These are phyloP conservation scores for Yamadazyma atlantica DNA, from an alignment of 1,139 yeast genomes.

Conservation along the genomic window DNA sequence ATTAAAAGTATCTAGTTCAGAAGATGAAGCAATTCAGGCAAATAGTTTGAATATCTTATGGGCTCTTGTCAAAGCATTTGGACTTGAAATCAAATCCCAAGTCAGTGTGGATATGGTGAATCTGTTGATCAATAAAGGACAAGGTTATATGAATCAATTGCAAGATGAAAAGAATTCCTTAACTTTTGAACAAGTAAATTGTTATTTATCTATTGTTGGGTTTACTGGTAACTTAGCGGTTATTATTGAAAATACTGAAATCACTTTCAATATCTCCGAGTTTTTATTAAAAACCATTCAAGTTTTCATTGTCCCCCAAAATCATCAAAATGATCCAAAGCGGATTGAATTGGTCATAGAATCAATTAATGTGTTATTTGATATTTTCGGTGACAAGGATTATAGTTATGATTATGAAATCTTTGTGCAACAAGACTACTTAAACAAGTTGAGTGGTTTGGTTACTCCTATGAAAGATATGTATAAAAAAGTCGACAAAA, in stretches of 20 bases:
- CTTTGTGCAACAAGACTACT: conserved; percentile 59
- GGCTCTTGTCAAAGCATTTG: conserved; percentile 54
- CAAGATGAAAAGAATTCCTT: conserved; percentile 12
- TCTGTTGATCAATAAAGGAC: conserved; percentile 23
- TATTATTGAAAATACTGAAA: conserved; percentile 42
- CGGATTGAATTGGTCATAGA: conserved; percentile 52
- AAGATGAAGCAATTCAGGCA: conserved; percentile 33
- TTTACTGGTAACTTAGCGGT: conserved; percentile 58
- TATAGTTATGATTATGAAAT: conserved; percentile 67
- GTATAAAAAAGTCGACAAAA: conserved; percentile 67
- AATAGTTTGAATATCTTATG: conserved; percentile 59
- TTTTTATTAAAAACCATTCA: conserved; percentile 39
- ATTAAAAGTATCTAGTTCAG: conserved; percentile 17
- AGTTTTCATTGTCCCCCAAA: conserved; percentile 13
- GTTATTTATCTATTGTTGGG: conserved; percentile 39
- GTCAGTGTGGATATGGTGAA: conserved; percentile 25
- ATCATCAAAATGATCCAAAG: conserved; percentile 17
- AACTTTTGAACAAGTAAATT: conserved; percentile 21
- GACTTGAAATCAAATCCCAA: conserved; percentile 28
- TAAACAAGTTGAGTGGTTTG: conserved; percentile 39
- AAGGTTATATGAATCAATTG: conserved; percentile 8
- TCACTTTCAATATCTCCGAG: conserved; percentile 47
- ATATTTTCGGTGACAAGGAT: conserved; percentile 74
- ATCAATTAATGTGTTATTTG: conserved; percentile 65
- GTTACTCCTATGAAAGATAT: conserved; percentile 53